A percentile compares a stretch with the other conserved stretches of the same genome.
Conservation (phyloP, 2,329 filamentous ascomycete species). For the Colletotrichum sp. region DNA sequence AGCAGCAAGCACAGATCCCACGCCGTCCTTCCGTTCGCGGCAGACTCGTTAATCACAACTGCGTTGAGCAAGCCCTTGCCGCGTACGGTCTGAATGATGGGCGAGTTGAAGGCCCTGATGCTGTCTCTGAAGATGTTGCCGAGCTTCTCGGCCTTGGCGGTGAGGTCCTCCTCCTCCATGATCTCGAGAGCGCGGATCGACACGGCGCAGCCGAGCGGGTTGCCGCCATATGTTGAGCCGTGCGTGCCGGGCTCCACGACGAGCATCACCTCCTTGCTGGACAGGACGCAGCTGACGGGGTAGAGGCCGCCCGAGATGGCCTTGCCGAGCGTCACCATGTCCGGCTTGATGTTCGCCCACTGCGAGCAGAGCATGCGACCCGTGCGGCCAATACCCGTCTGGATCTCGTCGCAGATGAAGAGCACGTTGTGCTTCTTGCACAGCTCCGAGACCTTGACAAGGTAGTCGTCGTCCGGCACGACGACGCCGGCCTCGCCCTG, state of each 20-base stretch:
- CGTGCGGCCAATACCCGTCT: slow-evolving; percentile 95
- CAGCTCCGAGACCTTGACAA: slow-evolving; percentile 77
- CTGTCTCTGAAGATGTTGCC: slow-evolving; percentile 85
- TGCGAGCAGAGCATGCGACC: slow-evolving; percentile 93
- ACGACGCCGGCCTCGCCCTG: slow-evolving; percentile 98
- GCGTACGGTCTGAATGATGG: slow-evolving; percentile 81
- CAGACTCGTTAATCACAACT: slow-evolving; percentile 90
- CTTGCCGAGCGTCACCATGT: slow-evolving; percentile 94
- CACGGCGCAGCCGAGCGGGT: slow-evolving; percentile 93
- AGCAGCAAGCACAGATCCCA: slow-evolving; percentile 97
- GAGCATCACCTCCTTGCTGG: slow-evolving; percentile 90
- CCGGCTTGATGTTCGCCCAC: slow-evolving; percentile 94
- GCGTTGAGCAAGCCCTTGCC: slow-evolving; percentile 96
- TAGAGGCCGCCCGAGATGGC: slow-evolving; percentile 99
- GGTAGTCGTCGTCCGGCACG: slow-evolving; percentile 89
- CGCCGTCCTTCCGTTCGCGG: slow-evolving; percentile 83
- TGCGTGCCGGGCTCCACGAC: slow-evolving; percentile 96
- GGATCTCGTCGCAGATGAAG: slow-evolving; percentile 97
- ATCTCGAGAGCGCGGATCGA: slow-evolving; percentile 95
- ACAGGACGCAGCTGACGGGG: slow-evolving; percentile 93
- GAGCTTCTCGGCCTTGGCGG: slow-evolving; percentile 75
- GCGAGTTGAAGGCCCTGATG: slow-evolving; percentile 75
- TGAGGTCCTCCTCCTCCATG: slow-evolving; percentile 88
- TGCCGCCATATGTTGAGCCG: slow-evolving; percentile 97
- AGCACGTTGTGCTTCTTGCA: slow-evolving; percentile 97